phyloP scores from a whole-genome alignment of 345 rosid species.

The Salix exigua region DNA sequence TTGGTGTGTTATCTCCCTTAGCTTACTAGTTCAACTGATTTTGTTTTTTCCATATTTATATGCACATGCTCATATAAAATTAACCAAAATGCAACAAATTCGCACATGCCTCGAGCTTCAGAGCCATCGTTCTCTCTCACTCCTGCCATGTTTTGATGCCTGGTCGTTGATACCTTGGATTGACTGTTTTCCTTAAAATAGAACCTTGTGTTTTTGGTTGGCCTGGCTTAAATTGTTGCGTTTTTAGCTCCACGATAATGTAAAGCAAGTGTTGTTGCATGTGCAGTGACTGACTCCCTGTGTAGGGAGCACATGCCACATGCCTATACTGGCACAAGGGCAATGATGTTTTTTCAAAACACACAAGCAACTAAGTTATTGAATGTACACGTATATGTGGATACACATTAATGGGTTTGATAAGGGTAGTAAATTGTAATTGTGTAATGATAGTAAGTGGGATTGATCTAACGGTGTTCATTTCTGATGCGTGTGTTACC shows the following conservation, averaged over 20 bases:
- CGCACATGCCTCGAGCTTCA: no score
- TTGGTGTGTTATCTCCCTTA: conserved; percentile 50
- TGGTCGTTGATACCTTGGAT: no score
- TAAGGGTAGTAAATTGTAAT: background rate
- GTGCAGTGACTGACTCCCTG: background rate
- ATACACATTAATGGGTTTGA: background rate
- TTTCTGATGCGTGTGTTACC: conserved; percentile 33
- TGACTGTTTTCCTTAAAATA: background rate
- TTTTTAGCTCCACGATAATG: background rate
- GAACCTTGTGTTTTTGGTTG: background rate
- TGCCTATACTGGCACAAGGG: background rate
- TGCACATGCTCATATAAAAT: background rate
- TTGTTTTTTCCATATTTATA: background rate
- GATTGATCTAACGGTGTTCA: conserved; percentile 10
- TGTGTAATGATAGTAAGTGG: background rate
- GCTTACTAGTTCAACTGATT: background rate
- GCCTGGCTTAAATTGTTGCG: background rate
- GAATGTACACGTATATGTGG: background rate
- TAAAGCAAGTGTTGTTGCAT: background rate
- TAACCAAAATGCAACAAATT: background rate
- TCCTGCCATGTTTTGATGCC: no score
- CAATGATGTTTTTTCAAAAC: background rate
- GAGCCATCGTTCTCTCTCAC: no score
- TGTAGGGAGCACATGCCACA: no score
- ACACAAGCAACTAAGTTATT: background rate